A percentile compares a stretch with the other conserved stretches of the same genome.
phyloP scores from a whole-genome alignment of 2,329 filamentous ascomycete species.

The Podosphaera aphanis region DNA sequence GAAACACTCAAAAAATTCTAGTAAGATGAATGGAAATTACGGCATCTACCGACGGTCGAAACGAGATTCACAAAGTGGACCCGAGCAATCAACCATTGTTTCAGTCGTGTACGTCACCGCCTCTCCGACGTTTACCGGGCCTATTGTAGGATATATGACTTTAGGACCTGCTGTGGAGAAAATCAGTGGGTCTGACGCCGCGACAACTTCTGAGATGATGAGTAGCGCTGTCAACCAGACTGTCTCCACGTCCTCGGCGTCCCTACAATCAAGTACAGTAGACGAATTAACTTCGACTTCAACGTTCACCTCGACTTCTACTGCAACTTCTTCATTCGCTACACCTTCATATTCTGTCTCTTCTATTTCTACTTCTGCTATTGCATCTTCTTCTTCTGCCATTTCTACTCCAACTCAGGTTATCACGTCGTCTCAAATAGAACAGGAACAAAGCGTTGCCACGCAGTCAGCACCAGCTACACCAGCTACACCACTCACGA shows the following conservation, averaged over 20 bases:
- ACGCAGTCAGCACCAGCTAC: neutral
- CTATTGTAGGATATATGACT: conserved; percentile 25
- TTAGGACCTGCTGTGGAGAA: conserved; percentile 5
- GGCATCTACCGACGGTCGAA: neutral
- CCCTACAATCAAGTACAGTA: neutral
- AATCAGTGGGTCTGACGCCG: neutral
- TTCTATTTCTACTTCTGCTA: neutral
- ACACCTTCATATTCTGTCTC: neutral
- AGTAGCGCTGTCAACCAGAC: neutral
- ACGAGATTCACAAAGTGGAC: conserved; percentile 1
- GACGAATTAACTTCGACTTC: neutral
- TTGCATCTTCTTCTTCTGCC: conserved; percentile 2
- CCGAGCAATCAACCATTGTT: conserved; percentile 16
- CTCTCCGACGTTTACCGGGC: conserved; percentile 26
- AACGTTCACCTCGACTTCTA: neutral
- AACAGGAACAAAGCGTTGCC: neutral
- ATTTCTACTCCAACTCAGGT: neutral
- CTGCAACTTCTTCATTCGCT: neutral
- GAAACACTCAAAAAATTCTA: neutral
- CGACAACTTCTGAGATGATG: neutral
- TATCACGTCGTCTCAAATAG: neutral
- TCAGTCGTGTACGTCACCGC: conserved; percentile 28
- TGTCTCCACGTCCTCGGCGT: conserved; percentile 1
- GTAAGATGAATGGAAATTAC: neutral
- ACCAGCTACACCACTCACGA: neutral